Base-by-base conservation (phyloP, 768 basidiomycete species). In the Kwoniella bestiolae region DNA sequence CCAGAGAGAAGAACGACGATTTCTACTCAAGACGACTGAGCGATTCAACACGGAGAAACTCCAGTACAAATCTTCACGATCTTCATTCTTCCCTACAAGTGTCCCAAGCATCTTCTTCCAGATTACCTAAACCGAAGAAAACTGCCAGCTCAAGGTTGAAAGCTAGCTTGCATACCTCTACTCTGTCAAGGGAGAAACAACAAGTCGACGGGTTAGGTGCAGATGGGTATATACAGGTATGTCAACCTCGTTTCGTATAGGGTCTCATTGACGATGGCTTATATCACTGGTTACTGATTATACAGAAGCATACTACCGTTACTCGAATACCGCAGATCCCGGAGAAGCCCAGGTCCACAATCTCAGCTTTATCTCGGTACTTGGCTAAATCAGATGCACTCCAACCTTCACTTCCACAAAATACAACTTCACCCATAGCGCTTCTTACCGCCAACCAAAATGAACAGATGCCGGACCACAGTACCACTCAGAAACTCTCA, bases 11-110 rank as follows among this genome's bases (percentile, higher is more conserved):
- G 32, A 26, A 34, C 32, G 60, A 61, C 21, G 49, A 52, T 52
- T 26, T 61, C 5, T 61, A 61, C 28, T 23, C 18, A 38, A 47
- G 60, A 21, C 47, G 60, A 26, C 32, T 61, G 32, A 50, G 46
- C 32, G 60, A 61, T 44, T 61, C 60, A 16, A 18, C 31, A 2
- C 29, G 49, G 35, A 29, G 50, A 31, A 50, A 45, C 5, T 25
- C 46, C 7, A 31, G 31, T 28, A 11, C 32, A 5, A 60, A 49
- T 28, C 1, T 58, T 6, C 6, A 44, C 2, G 12, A 58, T 26
- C 50, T 35, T 12, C 28, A 38, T 41, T 8, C 12, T 50, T 31
- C 23, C 11, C 60, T 31, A 25, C 26, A 12, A 29, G 11, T n/a
- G 6, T 21, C 31, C 12, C 52, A 34, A 51, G 9, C 44, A 6